These are phyloP conservation scores for Cyberlindnera saturnus DNA, from an alignment of 805 yeast genomes.

Conservation along the genomic window DNA sequence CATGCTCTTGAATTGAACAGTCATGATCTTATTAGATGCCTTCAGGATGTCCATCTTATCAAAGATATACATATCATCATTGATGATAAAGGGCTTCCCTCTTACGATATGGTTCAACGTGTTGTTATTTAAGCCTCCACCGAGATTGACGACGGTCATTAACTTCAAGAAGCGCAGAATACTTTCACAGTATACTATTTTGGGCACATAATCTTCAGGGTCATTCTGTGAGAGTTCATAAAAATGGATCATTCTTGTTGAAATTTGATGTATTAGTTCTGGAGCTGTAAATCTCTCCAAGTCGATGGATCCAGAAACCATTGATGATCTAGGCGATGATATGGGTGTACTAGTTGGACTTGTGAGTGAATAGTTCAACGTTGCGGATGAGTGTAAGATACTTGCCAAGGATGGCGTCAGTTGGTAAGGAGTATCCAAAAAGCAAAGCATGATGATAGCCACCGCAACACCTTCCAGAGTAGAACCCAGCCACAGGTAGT, in stretches of 20 bases:
- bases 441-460: slow-evolving; percentile 54
- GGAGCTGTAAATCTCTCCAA: slow-evolving; percentile 23
- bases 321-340: slow-evolving; percentile 45
- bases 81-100: slow-evolving; percentile 23
- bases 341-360: slow-evolving; percentile 26
- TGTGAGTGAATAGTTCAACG: slow-evolving; percentile 1
- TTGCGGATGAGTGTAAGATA: slow-evolving; percentile 26
- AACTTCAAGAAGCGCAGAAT: slow-evolving; percentile 58
- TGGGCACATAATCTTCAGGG: slow-evolving; percentile 76
- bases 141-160: slow-evolving; percentile 45
- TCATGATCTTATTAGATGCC: slow-evolving; percentile 41
- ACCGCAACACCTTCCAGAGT: slow-evolving; percentile 79
- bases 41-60: slow-evolving; percentile 39
- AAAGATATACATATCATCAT: slow-evolving; percentile 14
- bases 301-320: slow-evolving; percentile 6
- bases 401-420: slow-evolving; percentile 26
- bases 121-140: slow-evolving; percentile 39
- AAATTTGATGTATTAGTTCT: slow-evolving; percentile 32
- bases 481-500: slow-evolving; percentile 82
- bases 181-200: slow-evolving; percentile 68
- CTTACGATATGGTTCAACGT: slow-evolving; percentile 42
- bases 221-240: slow-evolving; percentile 49
- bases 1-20: slow-evolving; percentile 39
- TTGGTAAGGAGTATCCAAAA: slow-evolving; percentile 46
- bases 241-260: slow-evolving; percentile 33